phyloP scores from a whole-genome alignment of 192 early-diverging fungal species.

The Rhizophagus sp. region DNA sequence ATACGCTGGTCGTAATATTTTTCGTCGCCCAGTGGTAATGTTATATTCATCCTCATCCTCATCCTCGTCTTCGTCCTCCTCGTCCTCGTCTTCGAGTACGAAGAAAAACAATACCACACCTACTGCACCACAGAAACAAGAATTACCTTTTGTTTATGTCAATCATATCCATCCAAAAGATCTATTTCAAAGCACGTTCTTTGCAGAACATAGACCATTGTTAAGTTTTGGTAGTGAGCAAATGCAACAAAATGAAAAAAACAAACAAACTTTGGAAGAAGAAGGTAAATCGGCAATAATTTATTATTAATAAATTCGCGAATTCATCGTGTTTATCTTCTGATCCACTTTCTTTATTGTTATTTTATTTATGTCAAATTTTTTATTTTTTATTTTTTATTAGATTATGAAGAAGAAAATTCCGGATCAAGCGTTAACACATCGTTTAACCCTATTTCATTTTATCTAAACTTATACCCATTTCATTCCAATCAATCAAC shows the following conservation, averaged over 20 bases:
- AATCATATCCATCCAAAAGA: slow-evolving; percentile 34
- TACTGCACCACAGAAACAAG: neutral
- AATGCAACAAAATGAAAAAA: neutral
- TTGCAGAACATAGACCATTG: slow-evolving; percentile 60
- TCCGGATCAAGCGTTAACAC: neutral
- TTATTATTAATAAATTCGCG: neutral
- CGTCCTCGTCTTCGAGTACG: neutral
- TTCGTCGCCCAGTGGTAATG: neutral
- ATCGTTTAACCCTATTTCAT: neutral
- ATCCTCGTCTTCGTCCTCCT: neutral
- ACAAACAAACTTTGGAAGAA: slow-evolving; percentile 6
- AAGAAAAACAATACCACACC: neutral
- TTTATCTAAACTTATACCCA: neutral
- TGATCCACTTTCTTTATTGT: neutral
- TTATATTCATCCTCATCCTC: neutral
- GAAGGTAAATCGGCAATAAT: neutral
- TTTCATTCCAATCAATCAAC: slow-evolving; percentile 1
- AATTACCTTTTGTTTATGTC: slow-evolving; percentile 13
- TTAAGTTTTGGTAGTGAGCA: slow-evolving; percentile 22
- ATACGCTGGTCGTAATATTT: neutral
- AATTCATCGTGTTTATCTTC: neutral
- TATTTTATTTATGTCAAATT: neutral
- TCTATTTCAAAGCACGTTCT: slow-evolving; percentile 58
- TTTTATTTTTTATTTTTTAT: slow-evolving; percentile 5
- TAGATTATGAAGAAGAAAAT: slow-evolving; percentile 11